Conservation (phyloP, 1,284 basidiomycete species). For the Moniliella sp. region DNA sequence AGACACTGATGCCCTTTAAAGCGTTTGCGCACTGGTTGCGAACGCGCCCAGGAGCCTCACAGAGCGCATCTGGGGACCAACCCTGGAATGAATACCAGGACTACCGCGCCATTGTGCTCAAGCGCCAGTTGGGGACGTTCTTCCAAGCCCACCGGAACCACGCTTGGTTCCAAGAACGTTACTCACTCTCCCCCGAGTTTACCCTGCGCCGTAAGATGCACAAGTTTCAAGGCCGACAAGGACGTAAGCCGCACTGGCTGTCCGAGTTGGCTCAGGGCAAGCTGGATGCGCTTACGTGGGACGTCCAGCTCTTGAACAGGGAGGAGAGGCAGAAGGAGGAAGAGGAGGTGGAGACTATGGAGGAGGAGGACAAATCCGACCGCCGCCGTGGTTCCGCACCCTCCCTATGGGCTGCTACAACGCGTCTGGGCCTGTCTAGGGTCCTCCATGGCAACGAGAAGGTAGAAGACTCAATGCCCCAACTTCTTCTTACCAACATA, state of each 20-base stretch:
- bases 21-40: neutral
- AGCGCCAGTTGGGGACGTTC: neutral
- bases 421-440: no score
- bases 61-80: neutral
- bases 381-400: neutral
- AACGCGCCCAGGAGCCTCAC: neutral
- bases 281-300: slow-evolving; percentile 17
- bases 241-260: slow-evolving; percentile 18
- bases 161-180: slow-evolving; percentile 26
- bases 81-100: neutral
- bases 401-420: neutral
- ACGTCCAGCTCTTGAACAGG: slow-evolving; percentile 4
- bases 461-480: slow-evolving; percentile 12
- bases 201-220: slow-evolving; percentile 7
- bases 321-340: neutral
- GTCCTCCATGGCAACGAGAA: slow-evolving; percentile 1
- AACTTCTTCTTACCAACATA: slow-evolving; percentile 17
- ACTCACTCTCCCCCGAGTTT: slow-evolving; percentile 8
- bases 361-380: neutral
- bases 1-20: neutral
- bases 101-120: neutral
- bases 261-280: slow-evolving; percentile 13
- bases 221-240: slow-evolving; percentile 11
- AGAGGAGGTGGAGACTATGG: neutral
- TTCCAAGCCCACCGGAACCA: slow-evolving; percentile 4